Evolutionary conservation across 768 basidiomycete genomes (phyloP).

Genomic region (Floccularia luteovirens): DNA sequence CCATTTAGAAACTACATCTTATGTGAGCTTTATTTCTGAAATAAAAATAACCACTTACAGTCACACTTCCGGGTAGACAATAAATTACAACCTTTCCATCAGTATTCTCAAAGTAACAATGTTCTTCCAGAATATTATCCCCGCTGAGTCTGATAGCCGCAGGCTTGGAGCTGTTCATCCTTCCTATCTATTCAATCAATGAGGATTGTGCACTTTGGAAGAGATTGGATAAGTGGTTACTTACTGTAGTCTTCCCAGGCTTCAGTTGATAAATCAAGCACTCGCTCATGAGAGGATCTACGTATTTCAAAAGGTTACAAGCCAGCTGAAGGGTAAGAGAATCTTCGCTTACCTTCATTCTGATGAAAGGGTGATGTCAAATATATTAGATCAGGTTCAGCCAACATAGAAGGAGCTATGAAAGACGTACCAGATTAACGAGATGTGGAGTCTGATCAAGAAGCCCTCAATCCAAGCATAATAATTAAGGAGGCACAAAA

Average conservation of each 20-base stretch:
- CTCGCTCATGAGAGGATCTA: conserved; percentile 95
- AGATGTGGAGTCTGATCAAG: conserved; percentile 78
- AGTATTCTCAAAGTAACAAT: conserved; percentile 85
- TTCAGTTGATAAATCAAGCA: conserved; percentile 92
- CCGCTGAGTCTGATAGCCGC: conserved; percentile 92
- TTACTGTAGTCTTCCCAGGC: conserved; percentile 68
- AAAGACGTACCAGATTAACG: conserved; percentile 74
- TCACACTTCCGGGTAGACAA: conserved; percentile 73
- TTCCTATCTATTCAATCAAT: conserved; percentile 75
- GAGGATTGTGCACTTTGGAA: conserved; percentile 2
- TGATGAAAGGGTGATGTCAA: conserved; percentile 17
- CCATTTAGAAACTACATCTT: conserved; percentile 81
- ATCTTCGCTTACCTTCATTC: conserved; percentile 58
- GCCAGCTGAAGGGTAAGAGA: background rate
- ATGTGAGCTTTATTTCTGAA: conserved; percentile 6
- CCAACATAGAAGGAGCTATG: conserved; percentile 5
- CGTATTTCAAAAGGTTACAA: background rate
- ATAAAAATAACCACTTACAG: conserved; percentile 40
- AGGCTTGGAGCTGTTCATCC: conserved; percentile 71
- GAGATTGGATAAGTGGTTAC: conserved; percentile 12
- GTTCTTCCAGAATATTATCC: conserved; percentile 84
- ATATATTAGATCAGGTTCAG: too few species aligned
- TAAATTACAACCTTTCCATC: conserved; percentile 82
- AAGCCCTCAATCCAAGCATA: conserved; percentile 9
- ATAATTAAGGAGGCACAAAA: conserved; percentile 4